Base-by-base conservation (phyloP, 2,329 filamentous ascomycete genomes). In the Paramyrothecium sp. region DNA sequence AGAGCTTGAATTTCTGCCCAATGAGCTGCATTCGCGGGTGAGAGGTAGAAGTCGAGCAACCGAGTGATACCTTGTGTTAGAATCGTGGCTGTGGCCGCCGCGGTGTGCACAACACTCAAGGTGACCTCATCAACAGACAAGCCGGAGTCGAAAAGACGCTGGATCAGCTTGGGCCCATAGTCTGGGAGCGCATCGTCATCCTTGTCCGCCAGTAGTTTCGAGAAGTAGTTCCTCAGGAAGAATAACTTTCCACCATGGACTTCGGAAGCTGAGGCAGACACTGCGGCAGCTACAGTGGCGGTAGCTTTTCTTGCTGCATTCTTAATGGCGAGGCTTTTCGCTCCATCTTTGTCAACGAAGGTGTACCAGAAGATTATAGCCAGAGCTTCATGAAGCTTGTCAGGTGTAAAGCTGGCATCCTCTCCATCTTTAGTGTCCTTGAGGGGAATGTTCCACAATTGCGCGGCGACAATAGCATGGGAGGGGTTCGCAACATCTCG, bases 401-500 rank as follows among this genome's bases (percentile, higher is more conserved):
- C n/a, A 17, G 38, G 38, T 16, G 38, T 44, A 12, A 44, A 44
- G 38, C 38, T 12, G 38, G 13, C 38, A 16, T 12, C 13, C 3
- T 44, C 13, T 7, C 13, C n/a, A 16, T 44, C n/a, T 5, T 44
- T 44, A 16, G 33, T 8, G 38, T 16, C 38, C 13, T 44, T 44
- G 38, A 44, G 38, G n/a, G 38, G 38, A 17, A 44, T 44, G 5
- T 44, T 12, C 13, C 38, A 44, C n/a, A 19, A 16, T 17, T 44
- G 38, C 13, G 38, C 38, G 13, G 38, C 38, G 13, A 19, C 7
- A 17, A 44, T 44, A 16, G 38, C 38, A 16, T 44, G 38, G 5
- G 38, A 44, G 38, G 86, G 81, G 59, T 87, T 86, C 16, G 82
- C 83, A 16, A 88, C 79, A 52, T 87, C 83, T 12, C 76, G 74